A percentile compares a stretch with the other conserved stretches of the same genome.
Conservation (phyloP, 208 protist genomes). For the Trypanosoma congolense region DNA sequence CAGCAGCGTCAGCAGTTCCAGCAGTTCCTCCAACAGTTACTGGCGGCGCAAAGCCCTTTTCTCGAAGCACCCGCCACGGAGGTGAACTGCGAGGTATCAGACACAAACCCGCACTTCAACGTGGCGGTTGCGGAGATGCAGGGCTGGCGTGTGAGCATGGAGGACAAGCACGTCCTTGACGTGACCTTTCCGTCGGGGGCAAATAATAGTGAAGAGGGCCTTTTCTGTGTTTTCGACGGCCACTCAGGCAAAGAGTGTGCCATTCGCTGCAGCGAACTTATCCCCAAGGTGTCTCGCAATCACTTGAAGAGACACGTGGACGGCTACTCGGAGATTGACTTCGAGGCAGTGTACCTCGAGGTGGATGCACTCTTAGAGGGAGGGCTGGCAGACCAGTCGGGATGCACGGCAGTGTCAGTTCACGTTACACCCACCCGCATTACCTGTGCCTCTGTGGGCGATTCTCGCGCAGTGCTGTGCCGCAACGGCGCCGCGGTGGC, state of each 20-base stretch:
- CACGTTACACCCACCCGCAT: constrained; percentile 66
- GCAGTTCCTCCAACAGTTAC: constrained; percentile 59
- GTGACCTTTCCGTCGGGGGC: constrained; percentile 33
- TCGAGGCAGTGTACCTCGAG: constrained; percentile 59
- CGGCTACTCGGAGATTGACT: constrained; percentile 42
- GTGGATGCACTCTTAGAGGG: constrained; percentile 50
- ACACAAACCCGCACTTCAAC: constrained; percentile 51
- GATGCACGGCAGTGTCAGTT: constrained; percentile 68
- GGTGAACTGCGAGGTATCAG: constrained; percentile 47
- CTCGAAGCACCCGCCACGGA: constrained; percentile 59
- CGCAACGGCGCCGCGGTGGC: constrained; percentile 63
- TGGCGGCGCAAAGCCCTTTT: constrained; percentile 48
- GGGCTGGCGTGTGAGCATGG: constrained; percentile 87
- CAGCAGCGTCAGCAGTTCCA: constrained; percentile 63
- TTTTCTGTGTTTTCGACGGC: constrained; percentile 89
- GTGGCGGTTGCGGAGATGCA: constrained; percentile 84
- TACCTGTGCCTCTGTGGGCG: constrained; percentile 90
- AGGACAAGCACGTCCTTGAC: constrained; percentile 77
- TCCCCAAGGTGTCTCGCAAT: constrained; percentile 27
- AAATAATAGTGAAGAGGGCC: constrained; percentile 37
- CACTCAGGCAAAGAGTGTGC: constrained; percentile 64
- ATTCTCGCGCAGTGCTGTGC: constrained; percentile 88
- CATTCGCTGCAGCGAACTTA: constrained; percentile 28
- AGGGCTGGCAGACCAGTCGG: constrained; percentile 51
- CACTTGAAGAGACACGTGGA: constrained; percentile 16